A percentile compares a stretch with the other conserved stretches of the same genome.
These are phyloP conservation scores for Martensiomyces pterosporus DNA, from an alignment of 192 early-diverging fungal genomes.

Conservation along the genomic window DNA sequence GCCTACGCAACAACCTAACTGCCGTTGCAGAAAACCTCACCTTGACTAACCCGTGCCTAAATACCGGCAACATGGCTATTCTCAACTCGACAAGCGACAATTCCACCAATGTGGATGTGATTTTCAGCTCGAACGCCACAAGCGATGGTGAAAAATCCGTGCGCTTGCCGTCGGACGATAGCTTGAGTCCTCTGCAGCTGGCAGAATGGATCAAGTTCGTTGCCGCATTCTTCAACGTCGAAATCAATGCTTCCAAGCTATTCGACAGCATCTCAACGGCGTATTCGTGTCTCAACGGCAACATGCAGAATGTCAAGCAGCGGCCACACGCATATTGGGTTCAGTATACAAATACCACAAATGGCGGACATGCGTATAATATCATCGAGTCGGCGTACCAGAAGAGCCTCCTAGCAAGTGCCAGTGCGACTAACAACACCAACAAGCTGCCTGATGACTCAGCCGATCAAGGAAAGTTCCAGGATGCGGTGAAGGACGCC, in stretches of 20 bases:
- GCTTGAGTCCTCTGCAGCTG: constrained; percentile 26
- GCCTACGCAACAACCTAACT: constrained; percentile 12
- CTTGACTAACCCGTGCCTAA: constrained; percentile 40
- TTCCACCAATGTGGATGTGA: constrained; percentile 10
- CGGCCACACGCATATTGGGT: constrained; percentile 60
- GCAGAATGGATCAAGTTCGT: constrained; percentile 52
- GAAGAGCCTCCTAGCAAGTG: constrained; percentile 54
- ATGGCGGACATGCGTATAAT: constrained; percentile 54
- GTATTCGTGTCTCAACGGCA: constrained; percentile 44
- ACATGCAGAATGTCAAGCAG: constrained; percentile 27
- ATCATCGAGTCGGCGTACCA: constrained; percentile 51
- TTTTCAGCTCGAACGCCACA: constrained; percentile 23
- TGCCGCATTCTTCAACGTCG: constrained; percentile 37
- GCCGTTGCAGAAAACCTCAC: constrained; percentile 17
- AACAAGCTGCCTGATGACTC: constrained; percentile 22
- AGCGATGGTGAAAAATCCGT: constrained; percentile 34
- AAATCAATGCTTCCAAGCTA: constrained; percentile 22
- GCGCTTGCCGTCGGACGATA: constrained; percentile 27
- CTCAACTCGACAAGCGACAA: constrained; percentile 5
- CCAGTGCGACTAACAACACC: constrained; percentile 58
- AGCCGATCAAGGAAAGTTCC: constrained; percentile 40
- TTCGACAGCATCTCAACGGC: constrained; percentile 29
- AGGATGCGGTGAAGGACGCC: constrained; percentile 52
- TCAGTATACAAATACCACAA: constrained; percentile 48
- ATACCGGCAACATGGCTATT: constrained; percentile 20